phyloP scores from a whole-genome alignment of 768 basidiomycete genomes.

The Hygrocybe coccinea region DNA sequence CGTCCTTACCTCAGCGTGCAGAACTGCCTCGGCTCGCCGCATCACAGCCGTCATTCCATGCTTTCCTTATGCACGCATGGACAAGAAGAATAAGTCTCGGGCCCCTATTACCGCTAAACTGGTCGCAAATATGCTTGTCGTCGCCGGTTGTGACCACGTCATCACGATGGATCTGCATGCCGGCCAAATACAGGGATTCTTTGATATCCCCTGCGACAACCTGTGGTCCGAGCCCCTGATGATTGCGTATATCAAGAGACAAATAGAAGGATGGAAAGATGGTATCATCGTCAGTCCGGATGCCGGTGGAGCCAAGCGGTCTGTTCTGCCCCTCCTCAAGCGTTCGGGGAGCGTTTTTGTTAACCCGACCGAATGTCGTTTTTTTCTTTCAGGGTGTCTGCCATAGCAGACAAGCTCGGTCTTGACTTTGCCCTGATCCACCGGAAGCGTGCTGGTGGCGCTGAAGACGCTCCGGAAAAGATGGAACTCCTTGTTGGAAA shows the following conservation, averaged over 20 bases:
- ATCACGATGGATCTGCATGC: slow-evolving; percentile 99
- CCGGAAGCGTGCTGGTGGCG: slow-evolving; percentile 73
- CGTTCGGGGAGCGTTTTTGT: background rate
- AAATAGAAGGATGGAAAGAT: slow-evolving; percentile 81
- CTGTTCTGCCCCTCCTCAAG: slow-evolving; percentile 32
- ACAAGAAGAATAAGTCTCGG: slow-evolving; percentile 95
- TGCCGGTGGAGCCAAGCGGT: slow-evolving; percentile 98
- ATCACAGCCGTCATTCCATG: slow-evolving; percentile 98
- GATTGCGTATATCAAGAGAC: slow-evolving; percentile 85
- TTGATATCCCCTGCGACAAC: slow-evolving; percentile 98
- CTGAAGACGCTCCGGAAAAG: slow-evolving; percentile 59
- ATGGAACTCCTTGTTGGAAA: slow-evolving; percentile 96
- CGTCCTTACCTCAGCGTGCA: slow-evolving; percentile 97
- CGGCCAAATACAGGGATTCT: slow-evolving; percentile 97
- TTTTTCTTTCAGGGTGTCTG: slow-evolving; percentile 70
- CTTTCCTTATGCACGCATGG: slow-evolving; percentile 94
- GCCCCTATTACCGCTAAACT: slow-evolving; percentile 98
- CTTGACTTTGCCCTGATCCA: slow-evolving; percentile 96
- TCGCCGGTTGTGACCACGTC: slow-evolving; percentile 96
- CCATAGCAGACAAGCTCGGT: slow-evolving; percentile 92
- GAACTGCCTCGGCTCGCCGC: slow-evolving; percentile 88
- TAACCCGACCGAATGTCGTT: slow-evolving; percentile 9
- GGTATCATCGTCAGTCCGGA: slow-evolving; percentile 94
- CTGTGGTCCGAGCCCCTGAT: slow-evolving; percentile 94
- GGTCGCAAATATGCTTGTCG: slow-evolving; percentile 95